Percentiles rank a stretch among this genome's conserved stretches.
Conservation (phyloP, 2,329 filamentous ascomycete species). For the Monosporascus sp. region DNA sequence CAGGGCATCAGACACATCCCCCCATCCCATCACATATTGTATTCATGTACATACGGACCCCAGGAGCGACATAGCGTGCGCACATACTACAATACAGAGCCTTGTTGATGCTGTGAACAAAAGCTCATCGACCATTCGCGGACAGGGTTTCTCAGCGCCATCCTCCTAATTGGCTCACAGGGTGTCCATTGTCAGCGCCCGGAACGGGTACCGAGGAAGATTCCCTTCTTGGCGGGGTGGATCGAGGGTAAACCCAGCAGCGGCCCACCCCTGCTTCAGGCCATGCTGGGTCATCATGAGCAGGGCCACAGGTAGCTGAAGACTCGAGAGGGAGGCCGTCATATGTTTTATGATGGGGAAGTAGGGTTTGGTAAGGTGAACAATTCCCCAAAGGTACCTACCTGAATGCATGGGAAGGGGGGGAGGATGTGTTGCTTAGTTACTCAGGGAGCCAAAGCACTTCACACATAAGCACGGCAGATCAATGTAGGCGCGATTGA, state of each 20-base stretch:
- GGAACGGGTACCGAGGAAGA: neutral
- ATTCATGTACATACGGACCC: too few species aligned
- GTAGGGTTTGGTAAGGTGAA: too few species aligned
- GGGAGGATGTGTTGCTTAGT: too few species aligned
- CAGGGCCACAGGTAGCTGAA: neutral
- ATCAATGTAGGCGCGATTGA: neutral
- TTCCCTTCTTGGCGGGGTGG: neutral
- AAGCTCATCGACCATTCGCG: too few species aligned
- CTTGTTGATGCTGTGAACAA: too few species aligned
- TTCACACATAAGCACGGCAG: neutral
- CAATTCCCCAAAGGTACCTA: too few species aligned
- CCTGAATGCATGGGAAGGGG: too few species aligned
- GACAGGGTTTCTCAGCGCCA: neutral
- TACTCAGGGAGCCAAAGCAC: neutral
- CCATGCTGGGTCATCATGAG: neutral
- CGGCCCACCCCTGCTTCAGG: neutral
- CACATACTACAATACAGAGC: too few species aligned
- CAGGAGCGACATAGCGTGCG: too few species aligned
- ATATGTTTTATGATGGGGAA: too few species aligned
- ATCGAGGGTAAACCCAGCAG: neutral
- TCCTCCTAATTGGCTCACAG: neutral
- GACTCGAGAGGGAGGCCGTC: neutral
- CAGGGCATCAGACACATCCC: too few species aligned
- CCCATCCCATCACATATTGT: too few species aligned
- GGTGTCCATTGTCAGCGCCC: neutral